Conservation (phyloP, 163 green algal species). For the Volvox carteri region DNA sequence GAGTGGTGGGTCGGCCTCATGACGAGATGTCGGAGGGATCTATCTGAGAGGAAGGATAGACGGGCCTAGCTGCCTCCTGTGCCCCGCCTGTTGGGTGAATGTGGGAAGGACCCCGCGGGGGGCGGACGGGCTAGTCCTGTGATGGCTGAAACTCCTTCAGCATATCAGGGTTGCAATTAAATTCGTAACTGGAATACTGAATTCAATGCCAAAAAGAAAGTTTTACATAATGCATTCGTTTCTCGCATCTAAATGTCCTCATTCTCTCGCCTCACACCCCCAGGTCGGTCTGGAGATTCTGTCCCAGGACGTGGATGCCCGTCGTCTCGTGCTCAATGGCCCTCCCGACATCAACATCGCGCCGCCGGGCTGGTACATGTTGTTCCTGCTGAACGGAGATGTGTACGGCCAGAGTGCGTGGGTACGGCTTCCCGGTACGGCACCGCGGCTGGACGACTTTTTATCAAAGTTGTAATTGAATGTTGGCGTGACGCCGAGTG, state of each 20-base stretch:
- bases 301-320: not conserved
- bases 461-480: no score
- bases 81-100: no score
- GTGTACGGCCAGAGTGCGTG: slow-evolving; percentile 45
- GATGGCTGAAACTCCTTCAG: no score
- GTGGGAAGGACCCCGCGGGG: no score
- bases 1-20: slow-evolving; percentile 43
- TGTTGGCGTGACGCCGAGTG: no score
- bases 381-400: slow-evolving; percentile 60
- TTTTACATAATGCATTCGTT: not conserved
- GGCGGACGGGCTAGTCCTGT: no score
- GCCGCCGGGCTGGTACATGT: slow-evolving; percentile 54
- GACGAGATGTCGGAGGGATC: not conserved
- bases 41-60: not conserved
- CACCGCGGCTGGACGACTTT: not conserved
- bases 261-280: not conserved
- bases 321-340: not conserved
- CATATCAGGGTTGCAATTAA: no score
- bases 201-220: no score
- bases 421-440: slow-evolving; percentile 38
- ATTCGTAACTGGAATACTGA: no score
- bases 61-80: no score
- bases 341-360: slow-evolving; percentile 55
- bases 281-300: slow-evolving; percentile 45
- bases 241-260: not conserved